Base-by-base conservation (phyloP, 805 yeast genomes). In the Candida nemodendra region DNA sequence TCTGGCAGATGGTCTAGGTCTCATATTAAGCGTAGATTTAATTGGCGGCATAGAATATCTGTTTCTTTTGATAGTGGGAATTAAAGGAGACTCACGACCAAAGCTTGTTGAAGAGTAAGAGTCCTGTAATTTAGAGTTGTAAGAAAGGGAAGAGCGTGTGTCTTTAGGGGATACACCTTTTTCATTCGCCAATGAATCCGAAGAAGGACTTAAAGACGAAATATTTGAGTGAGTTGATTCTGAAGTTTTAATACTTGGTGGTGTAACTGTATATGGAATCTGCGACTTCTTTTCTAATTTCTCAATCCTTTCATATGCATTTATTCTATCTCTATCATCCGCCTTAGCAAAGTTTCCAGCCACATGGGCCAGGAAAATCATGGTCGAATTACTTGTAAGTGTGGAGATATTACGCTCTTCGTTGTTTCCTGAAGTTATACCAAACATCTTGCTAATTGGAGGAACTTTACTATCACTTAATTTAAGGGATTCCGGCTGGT, bases 311-410 rank as follows among this genome's bases (percentile, higher is more conserved):
- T 65, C 66, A 37, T 70, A 56, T 1, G 76, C 84, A 55, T 71
- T 76, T 26, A 77, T 76, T 27, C 75, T 64, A 51, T 81, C 86
- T 45, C 84, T 64, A 45, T 72, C 79, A 51, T 79, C 87, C 3
- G 84, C 81, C 42, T 74, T 69, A 3, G 89, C 85, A 14, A 82
- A 79, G 9, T 82, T 74, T 0, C 89, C 91, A 1, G 91, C 93
- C 0, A 89, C 86, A 47, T 80, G 79, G 5, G 93, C 91, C 16
- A 84, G 57, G 55, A 79, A 84, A 19, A 78, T 81, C 44, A 84
- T 64, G 0, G 91, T 86, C 6, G 84, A 50, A 32, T 61, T 53
- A 17, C 47, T 46, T 8, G 52, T 50, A 21, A 21, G 11, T 8
- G 7, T 21, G 9, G 7, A 11, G 24, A 21, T 11, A 8, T 21